These are phyloP conservation scores for Styphnolobium japonicum DNA, from an alignment of 306 rosid genomes.

Conservation along the genomic window DNA sequence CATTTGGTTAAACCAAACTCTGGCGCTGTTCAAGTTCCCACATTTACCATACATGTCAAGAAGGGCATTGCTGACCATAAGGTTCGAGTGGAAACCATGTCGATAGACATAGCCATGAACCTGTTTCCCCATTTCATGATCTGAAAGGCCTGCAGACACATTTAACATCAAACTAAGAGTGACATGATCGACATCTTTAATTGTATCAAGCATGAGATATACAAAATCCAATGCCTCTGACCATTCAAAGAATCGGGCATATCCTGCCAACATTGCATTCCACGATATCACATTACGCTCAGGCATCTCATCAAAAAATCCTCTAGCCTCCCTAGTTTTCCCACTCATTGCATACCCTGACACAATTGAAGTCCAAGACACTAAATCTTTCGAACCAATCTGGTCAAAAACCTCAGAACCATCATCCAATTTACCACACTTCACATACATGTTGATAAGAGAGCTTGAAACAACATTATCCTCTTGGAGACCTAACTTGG, in stretches of 20 bases:
- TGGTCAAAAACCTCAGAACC: slow-evolving; percentile 52
- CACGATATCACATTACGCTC: slow-evolving; percentile 69
- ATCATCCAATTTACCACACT: slow-evolving; percentile 54
- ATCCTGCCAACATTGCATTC: slow-evolving; percentile 83
- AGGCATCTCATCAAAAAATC: slow-evolving; percentile 64
- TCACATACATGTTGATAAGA: slow-evolving; percentile 58
- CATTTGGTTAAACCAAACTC: slow-evolving; percentile 60
- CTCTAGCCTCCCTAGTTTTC: slow-evolving; percentile 50
- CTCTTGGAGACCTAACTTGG: slow-evolving; percentile 48
- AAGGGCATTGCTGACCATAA: slow-evolving; percentile 63
- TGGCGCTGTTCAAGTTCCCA: slow-evolving; percentile 59
- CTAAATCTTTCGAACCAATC: slow-evolving; percentile 50
- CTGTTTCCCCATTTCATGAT: slow-evolving; percentile 65
- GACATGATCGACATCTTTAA: slow-evolving; percentile 44
- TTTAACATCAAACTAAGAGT: slow-evolving; percentile 61
- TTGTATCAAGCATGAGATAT: slow-evolving; percentile 41
- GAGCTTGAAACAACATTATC: slow-evolving; percentile 58
- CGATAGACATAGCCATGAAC: slow-evolving; percentile 64
- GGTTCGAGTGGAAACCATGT: slow-evolving; percentile 41
- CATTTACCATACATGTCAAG: slow-evolving; percentile 84
- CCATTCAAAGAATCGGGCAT: slow-evolving; percentile 42
- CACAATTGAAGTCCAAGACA: slow-evolving; percentile 72
- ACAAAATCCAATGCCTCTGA: slow-evolving; percentile 52
- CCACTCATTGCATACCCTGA: slow-evolving; percentile 63
- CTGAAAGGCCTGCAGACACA: slow-evolving; percentile 46